phyloP scores from a whole-genome alignment of 768 basidiomycete species.

The Tricholomella constricta region DNA sequence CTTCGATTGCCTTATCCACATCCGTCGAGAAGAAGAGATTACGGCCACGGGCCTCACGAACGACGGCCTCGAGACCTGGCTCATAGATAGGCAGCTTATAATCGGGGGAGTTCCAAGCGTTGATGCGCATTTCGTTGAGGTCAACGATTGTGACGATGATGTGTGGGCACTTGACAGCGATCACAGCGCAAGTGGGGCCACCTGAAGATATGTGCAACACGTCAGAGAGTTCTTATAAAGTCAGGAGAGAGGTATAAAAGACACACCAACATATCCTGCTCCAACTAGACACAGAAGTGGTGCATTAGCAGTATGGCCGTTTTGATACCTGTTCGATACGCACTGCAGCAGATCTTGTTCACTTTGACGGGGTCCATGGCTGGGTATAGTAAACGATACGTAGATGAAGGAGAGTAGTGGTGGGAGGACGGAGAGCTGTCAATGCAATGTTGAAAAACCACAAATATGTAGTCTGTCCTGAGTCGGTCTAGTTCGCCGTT shows the following conservation, averaged over 20 bases:
- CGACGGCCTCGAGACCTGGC: conserved; percentile 91
- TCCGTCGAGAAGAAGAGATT: conserved; percentile 98
- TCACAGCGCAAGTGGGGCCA: conserved; percentile 94
- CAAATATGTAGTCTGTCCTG: no score
- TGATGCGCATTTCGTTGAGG: conserved; percentile 90
- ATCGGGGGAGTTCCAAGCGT: conserved; percentile 93
- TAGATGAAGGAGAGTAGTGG: no score
- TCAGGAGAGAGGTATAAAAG: conserved; percentile 1
- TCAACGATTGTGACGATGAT: conserved; percentile 98
- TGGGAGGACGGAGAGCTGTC: no score
- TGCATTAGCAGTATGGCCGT: conserved; percentile 12
- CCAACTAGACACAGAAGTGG: conserved; percentile 53
- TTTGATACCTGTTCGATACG: conserved; percentile 33
- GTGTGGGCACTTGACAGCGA: conserved; percentile 90
- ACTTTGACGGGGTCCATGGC: conserved; percentile 62
- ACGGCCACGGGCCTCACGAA: conserved; percentile 83
- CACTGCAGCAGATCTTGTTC: conserved; percentile 87
- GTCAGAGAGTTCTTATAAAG: conserved; percentile 2
- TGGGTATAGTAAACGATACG: background rate
- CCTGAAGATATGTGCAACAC: conserved; percentile 43
- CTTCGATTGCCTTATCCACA: conserved; percentile 88
- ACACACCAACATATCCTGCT: conserved; percentile 90
- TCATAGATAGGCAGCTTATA: conserved; percentile 95
- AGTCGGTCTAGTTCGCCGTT: no score
- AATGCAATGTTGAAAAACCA: no score